Percentiles rank a stretch among this genome's conserved stretches.
Conservation (phyloP, 2,329 filamentous ascomycete species). For the Teratosphaeriaceae sp. region DNA sequence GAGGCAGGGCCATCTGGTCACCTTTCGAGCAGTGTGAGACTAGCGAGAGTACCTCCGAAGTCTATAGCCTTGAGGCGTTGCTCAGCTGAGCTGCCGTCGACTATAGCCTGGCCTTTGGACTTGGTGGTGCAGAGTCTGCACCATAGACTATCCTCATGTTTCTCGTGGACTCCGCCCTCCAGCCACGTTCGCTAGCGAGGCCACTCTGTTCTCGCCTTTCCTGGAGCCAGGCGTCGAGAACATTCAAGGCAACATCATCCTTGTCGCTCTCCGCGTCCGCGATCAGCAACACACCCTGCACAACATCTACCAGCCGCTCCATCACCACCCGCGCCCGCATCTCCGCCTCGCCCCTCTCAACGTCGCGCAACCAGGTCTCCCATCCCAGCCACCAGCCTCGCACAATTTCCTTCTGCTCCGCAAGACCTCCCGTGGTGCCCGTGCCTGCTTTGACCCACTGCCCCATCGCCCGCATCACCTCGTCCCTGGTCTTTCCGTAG, state of each 20-base stretch:
- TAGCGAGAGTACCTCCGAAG: too few relatives aligned
- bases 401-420: not conserved
- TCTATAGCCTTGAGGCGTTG: too few relatives aligned
- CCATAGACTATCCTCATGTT: too few relatives aligned
- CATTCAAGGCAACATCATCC: conserved; percentile 3
- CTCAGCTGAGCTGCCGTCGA: too few relatives aligned
- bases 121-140: too few relatives aligned
- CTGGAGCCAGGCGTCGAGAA: not conserved
- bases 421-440: not conserved
- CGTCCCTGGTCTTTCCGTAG: conserved; percentile 10
- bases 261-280: conserved; percentile 6
- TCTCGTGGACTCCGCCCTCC: too few relatives aligned
- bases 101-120: too few relatives aligned
- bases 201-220: not conserved
- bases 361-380: not conserved
- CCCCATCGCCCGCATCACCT: conserved; percentile 4
- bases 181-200: not conserved
- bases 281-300: conserved; percentile 6
- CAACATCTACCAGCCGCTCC: conserved; percentile 4
- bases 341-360: conserved; percentile 2
- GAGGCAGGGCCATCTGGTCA: conserved; percentile 46
- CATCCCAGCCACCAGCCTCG: conserved; percentile 4
- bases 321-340: conserved; percentile 6
- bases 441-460: not conserved
- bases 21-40: conserved; percentile 6